Evolutionary conservation across 257 asterid genomes (phyloP).

Genomic region (Parsonsia alboflavescens): DNA sequence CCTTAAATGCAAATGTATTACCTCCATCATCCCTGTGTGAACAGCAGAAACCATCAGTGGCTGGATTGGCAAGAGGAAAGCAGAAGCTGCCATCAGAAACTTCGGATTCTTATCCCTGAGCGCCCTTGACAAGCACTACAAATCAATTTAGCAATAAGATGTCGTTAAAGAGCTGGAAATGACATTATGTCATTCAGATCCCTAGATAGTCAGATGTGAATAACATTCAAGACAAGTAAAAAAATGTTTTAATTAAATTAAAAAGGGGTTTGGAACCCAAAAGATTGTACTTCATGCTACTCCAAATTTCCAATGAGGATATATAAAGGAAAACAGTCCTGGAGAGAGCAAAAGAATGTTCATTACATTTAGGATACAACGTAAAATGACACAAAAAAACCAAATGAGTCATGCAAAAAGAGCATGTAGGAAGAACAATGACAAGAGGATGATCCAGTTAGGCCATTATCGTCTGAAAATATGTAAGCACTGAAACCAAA

Average conservation of each 20-base stretch:
- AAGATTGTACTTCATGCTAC: neutral
- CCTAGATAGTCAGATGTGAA: neutral
- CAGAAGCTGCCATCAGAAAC: conserved; percentile 85
- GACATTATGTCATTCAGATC: neutral
- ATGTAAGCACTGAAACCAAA: neutral
- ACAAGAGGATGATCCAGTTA: neutral
- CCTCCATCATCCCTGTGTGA: conserved; percentile 98
- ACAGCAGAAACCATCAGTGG: conserved; percentile 95
- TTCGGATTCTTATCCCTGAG: conserved; percentile 76
- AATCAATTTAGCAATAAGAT: neutral
- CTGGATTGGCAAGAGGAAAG: conserved; percentile 69
- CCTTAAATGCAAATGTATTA: conserved; percentile 16
- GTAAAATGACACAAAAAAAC: neutral
- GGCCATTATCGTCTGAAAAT: neutral
- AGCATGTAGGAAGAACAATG: neutral
- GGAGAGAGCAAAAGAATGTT: neutral
- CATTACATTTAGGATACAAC: neutral
- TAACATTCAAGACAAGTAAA: neutral
- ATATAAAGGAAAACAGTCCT: too few relatives aligned
- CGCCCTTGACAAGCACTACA: conserved; percentile 92
- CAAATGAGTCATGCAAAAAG: neutral
- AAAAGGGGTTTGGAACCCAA: too few relatives aligned
- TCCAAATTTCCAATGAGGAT: neutral
- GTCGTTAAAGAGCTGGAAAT: neutral
- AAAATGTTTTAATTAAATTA: neutral